Conservation (phyloP, 192 early-diverging fungal species). For the Chytriomyces sp. region DNA sequence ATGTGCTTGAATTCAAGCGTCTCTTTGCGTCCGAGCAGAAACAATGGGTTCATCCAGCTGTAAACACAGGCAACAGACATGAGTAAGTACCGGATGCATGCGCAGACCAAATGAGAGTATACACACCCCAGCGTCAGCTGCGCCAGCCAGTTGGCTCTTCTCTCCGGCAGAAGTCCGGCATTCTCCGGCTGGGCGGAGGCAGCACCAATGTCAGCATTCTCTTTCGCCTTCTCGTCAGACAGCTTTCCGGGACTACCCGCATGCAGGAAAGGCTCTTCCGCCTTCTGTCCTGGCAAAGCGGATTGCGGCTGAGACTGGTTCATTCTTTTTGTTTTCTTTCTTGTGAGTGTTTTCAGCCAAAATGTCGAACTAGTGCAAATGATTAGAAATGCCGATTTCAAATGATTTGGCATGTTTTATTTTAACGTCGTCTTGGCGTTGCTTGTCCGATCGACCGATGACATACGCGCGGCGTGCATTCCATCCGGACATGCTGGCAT, state of each 20-base stretch:
- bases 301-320: neutral
- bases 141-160: conserved; percentile 3
- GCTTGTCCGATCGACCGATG: no score
- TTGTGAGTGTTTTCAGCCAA: no score
- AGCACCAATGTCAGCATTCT: neutral
- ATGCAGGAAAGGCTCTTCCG: neutral
- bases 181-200: neutral
- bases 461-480: no score
- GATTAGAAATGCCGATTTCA: no score
- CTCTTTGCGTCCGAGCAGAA: conserved; percentile 49
- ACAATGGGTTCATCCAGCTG: conserved; percentile 33
- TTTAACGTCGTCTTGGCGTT: no score
- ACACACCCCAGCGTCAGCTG: conserved; percentile 26
- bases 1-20: conserved; percentile 66
- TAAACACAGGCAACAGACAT: neutral
- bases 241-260: neutral
- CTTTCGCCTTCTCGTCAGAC: neutral
- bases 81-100: no score
- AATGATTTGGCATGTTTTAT: no score
- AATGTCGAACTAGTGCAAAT: no score
- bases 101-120: neutral
- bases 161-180: conserved; percentile 17
- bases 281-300: no score
- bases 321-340: neutral
- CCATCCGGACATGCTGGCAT: no score